These are phyloP conservation scores for Cruciata laevipes DNA, from an alignment of 257 asterid species.

Conservation along the genomic window DNA sequence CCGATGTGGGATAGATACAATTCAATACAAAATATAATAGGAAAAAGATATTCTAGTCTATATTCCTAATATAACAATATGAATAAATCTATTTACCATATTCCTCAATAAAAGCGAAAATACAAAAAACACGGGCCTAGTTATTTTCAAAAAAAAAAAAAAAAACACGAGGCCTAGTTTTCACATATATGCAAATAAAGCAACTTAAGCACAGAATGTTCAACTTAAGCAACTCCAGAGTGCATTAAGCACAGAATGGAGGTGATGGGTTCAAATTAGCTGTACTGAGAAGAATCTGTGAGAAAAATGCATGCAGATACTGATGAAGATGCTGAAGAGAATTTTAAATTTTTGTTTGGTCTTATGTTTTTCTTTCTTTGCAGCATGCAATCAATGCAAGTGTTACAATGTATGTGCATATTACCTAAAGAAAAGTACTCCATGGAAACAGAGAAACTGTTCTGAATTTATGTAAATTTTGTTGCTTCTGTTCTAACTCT, in stretches of 20 bases:
- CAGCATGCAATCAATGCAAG: constrained; percentile 2
- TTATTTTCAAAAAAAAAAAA: too few relatives aligned
- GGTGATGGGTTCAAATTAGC: neutral
- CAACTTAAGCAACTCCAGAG: constrained; percentile 53
- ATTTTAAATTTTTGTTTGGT: neutral
- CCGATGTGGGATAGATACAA: too few relatives aligned
- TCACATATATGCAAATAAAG: neutral
- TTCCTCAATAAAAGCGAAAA: too few relatives aligned
- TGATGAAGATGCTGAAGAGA: constrained; percentile 2
- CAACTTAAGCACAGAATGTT: constrained; percentile 38
- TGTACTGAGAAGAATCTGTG: constrained; percentile 2
- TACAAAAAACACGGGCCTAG: too few relatives aligned
- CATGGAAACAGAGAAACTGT: neutral
- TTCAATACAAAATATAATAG: too few relatives aligned
- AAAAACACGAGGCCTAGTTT: too few relatives aligned
- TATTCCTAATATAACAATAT: too few relatives aligned
- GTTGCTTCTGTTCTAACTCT: neutral
- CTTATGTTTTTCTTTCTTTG: constrained; percentile 1
- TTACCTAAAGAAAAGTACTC: neutral
- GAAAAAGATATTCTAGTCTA: too few relatives aligned
- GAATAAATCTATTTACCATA: too few relatives aligned
- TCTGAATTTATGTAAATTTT: constrained; percentile 3
- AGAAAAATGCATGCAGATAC: constrained; percentile 8
- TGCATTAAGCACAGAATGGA: constrained; percentile 20
- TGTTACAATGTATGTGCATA: neutral